Base-by-base conservation (phyloP, 768 basidiomycete genomes). In the Tricholoma sp. region DNA sequence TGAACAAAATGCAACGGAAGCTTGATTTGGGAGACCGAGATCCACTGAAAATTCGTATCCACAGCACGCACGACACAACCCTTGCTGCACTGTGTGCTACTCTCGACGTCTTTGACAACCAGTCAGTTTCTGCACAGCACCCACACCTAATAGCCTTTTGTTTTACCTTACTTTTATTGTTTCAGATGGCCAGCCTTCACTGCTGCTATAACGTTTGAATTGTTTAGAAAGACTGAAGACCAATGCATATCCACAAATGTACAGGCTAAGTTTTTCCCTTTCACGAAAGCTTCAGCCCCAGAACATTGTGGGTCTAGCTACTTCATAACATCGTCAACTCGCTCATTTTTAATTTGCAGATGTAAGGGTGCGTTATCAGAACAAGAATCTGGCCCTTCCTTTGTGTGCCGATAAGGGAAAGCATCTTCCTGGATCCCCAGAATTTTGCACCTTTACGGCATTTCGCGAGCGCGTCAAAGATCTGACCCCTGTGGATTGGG, bases 341-440 rank as follows among this genome's bases (percentile, higher is more conserved):
- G 12, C 24, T 18, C 47, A 15, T 0, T 20, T 44, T 3, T 12
- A 12, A 20, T 50, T 57, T 9, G 39, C 58, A 86, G 85, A 79
- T 63, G 74, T 91, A 47, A 82, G 89, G n/a, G 82, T 89, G 79
- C 80, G 89, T 24, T 88, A 90, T 64, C 85, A 89, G 70, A 88
- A 88, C 71, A 76, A 76, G 56, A 80, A 80, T 61, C 69, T 90
- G 71, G 50, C 72, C 2, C 72, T 91, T 5, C 89, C 89, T 0
- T 56, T 83, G 12, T 91, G 89, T 60, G 81, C 84, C 1, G 79
- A 77, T 6, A 73, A 79, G 47, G 86, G 86, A 4, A 80, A 88
- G 54, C 89, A 91, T 63, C 70, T 89, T 6, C 73, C 80, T 3
- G 88, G 86, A 2, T 76, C 75, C 10, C 89, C 89, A 0, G 88